Evolutionary conservation across 495 filamentous ascomycete genomes (phyloP), one percentile per base, ranked within the genome.

Genomic region (Trichoderma asperelloides): DNA sequence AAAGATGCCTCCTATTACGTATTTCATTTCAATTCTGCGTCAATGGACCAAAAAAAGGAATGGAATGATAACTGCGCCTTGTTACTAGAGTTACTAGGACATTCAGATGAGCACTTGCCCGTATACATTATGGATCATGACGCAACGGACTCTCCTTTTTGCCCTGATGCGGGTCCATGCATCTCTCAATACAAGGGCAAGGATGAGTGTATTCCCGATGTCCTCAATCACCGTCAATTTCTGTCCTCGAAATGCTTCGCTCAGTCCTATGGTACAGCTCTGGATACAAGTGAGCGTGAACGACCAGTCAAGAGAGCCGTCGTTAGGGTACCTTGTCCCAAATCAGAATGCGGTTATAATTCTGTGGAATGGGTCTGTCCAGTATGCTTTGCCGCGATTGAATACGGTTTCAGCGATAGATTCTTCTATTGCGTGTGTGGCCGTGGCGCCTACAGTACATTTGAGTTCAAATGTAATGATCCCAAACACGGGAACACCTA

Each of bases 391-490:
- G 67, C 39, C 1, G 66, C 68, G 0, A 55, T 80, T 18, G 74
- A 78, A 49, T 80, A 71, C 66, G 76, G 76, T 62, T 72, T 70
- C 41, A 63, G 69, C 8, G 75, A 78, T 43, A 49, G 72, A 5
- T 72, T 51, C 6, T 21, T 81, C 0, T 80, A 80, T 63, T 81
- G 78, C 63, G 72, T 73, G 40, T 81, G 79, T 67, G 79, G 79
- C 6, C 67, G 70, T n/a, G 68, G 28, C 27, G 47, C 28, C 0
- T 75, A 64, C 41, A 16, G 68, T 1, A 63, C 41, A 4, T 78
- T 63, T 37, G 47, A 55, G 2, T 80, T 80, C 69, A 75, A 74
- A 65, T 79, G 78, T 67, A 72, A 65, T 3, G 63, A 70, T 51
- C 15, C 65, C 0, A 25, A 63, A 5, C 76, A 77, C 66, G 72